phyloP scores from a whole-genome alignment of 2,329 filamentous ascomycete genomes.

The Gaeumannomyces tritici region DNA sequence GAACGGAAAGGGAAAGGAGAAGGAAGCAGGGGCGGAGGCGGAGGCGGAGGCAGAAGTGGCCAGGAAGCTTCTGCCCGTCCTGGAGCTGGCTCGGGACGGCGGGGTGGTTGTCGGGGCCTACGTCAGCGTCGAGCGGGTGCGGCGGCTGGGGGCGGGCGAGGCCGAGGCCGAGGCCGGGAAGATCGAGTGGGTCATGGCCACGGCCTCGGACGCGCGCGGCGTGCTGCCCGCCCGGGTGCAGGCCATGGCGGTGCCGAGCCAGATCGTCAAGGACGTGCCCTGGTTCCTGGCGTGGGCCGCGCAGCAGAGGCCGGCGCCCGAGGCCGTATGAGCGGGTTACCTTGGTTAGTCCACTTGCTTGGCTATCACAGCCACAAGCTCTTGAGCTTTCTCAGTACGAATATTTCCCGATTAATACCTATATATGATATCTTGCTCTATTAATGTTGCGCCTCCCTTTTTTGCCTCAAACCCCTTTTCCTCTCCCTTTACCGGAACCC shows the following conservation, averaged over 20 bases:
- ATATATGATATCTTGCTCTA: too few species aligned
- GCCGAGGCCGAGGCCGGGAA: slow-evolving; percentile 21
- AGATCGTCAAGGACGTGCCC: slow-evolving; percentile 62
- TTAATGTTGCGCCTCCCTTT: too few species aligned
- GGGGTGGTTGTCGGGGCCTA: slow-evolving; percentile 50
- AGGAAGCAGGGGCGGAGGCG: slow-evolving; percentile 11
- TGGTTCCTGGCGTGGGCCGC: slow-evolving; percentile 56
- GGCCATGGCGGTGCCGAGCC: slow-evolving; percentile 49
- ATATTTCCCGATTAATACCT: too few species aligned
- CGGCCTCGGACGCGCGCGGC: slow-evolving; percentile 61
- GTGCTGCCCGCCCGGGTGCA: slow-evolving; percentile 57
- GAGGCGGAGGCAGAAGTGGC: neutral
- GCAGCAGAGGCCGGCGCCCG: slow-evolving; percentile 23
- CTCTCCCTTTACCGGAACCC: neutral
- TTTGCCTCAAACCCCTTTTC: neutral
- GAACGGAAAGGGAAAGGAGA: neutral
- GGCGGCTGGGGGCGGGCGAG: slow-evolving; percentile 26
- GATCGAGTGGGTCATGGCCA: slow-evolving; percentile 72
- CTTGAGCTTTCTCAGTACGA: too few species aligned
- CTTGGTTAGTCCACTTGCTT: too few species aligned
- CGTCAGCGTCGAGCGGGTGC: slow-evolving; percentile 54
- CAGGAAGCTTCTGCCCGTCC: slow-evolving; percentile 8
- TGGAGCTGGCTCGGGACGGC: slow-evolving; percentile 27
- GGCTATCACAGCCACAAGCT: too few species aligned
- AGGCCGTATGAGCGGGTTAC: neutral